Evolutionary conservation across 2,329 filamentous ascomycete species (phyloP).

Genomic region (Penicillium freii): DNA sequence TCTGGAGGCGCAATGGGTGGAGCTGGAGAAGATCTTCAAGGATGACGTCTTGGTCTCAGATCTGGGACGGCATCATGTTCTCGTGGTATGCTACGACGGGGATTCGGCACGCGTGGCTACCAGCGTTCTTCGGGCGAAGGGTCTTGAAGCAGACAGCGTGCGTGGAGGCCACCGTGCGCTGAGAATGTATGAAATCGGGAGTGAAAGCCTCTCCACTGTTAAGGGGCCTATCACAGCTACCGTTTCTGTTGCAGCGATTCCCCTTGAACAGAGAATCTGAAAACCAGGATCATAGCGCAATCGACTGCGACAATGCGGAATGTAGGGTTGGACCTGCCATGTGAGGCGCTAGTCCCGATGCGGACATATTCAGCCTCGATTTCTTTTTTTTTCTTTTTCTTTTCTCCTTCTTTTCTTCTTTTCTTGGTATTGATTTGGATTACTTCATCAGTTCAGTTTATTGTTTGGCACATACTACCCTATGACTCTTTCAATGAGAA

Average conservation of each 20-base stretch:
- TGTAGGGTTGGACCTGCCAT: conserved; percentile 17
- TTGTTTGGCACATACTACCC: conserved; percentile 4
- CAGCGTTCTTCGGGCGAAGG: conserved; percentile 54
- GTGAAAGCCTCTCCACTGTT: conserved; percentile 2
- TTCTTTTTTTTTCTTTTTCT: background rate
- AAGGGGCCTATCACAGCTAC: conserved; percentile 15
- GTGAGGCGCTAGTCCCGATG: conserved; percentile 17
- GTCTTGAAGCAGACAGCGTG: conserved; percentile 49
- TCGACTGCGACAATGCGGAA: conserved; percentile 6
- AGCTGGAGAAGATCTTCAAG: conserved; percentile 47
- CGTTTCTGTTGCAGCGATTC: conserved; percentile 18
- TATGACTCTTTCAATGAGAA: conserved; percentile 1
- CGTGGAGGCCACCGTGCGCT: conserved; percentile 42
- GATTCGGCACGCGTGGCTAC: conserved; percentile 56
- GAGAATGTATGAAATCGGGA: conserved; percentile 28
- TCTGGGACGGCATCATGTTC: conserved; percentile 36
- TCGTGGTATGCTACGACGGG: conserved; percentile 56
- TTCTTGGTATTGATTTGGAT: background rate
- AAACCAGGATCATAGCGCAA: background rate
- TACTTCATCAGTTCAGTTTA: background rate
- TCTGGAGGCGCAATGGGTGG: conserved; percentile 49
- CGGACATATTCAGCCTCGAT: background rate
- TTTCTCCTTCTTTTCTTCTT: background rate
- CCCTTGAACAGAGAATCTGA: conserved; percentile 16
- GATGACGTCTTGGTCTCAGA: conserved; percentile 18